A percentile compares a stretch with the other conserved stretches of the same genome.
Conservation (phyloP, 1,284 basidiomycete species). For the Leccinum subrobustum region DNA sequence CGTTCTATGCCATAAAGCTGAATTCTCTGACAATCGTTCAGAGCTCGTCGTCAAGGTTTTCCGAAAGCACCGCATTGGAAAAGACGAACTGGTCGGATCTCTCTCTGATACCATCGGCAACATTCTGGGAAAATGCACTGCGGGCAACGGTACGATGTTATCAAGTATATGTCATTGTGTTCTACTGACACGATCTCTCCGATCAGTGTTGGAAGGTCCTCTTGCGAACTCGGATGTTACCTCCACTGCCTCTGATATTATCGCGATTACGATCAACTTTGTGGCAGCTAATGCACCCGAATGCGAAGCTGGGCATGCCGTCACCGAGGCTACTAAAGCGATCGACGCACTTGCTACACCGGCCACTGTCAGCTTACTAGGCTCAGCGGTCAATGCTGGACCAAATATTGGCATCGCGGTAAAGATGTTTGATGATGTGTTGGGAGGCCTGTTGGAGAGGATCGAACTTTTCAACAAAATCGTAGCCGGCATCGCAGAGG, state of each 20-base stretch:
- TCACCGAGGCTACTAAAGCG: no score
- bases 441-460: background rate
- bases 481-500: background rate
- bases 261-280: background rate
- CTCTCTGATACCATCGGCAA: background rate
- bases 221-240: background rate
- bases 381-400: background rate
- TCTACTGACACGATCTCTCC: background rate
- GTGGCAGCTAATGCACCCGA: background rate
- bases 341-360: no score
- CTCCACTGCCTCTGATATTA: background rate
- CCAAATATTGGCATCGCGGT: background rate
- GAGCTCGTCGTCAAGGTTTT: no score
- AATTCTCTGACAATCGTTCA: no score
- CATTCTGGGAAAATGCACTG: background rate
- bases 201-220: background rate
- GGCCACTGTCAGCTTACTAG: no score
- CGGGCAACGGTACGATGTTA: background rate
- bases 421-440: background rate
- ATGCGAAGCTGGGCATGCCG: no score
- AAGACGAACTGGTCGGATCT: no score
- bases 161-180: background rate
- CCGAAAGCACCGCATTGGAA: no score
- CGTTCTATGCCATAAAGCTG: no score
- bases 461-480: background rate